These are phyloP conservation scores for Skeletonema grethae DNA, from an alignment of 108 stramenopile species.

Conservation along the genomic window DNA sequence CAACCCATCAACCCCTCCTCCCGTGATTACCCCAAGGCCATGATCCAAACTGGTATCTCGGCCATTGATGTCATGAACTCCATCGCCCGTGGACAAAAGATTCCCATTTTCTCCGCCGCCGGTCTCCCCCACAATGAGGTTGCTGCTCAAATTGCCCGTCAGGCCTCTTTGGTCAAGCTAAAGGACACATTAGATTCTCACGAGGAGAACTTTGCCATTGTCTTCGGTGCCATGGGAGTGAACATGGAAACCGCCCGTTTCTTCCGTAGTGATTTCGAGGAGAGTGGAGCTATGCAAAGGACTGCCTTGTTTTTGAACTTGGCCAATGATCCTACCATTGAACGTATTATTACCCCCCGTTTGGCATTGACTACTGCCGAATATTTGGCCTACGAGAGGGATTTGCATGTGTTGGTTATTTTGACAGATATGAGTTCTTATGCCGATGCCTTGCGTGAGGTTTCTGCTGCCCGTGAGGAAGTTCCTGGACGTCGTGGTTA, in stretches of 20 bases:
- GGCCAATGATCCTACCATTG: conserved; percentile 99
- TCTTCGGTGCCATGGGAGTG: conserved; percentile 99
- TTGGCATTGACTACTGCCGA: conserved; percentile 98
- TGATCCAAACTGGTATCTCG: conserved; percentile 99
- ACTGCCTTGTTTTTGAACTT: conserved; percentile 99
- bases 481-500: conserved; percentile 99
- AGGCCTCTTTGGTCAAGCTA: conserved; percentile 96
- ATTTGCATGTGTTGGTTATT: conserved; percentile 98
- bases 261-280: conserved; percentile 99
- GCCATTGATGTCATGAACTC: conserved; percentile 99
- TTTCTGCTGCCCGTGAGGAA: conserved; percentile 99
- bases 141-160: conserved; percentile 99
- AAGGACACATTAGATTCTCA: conserved; percentile 96
- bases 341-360: conserved; percentile 99
- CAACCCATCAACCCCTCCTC: conserved; percentile 99
- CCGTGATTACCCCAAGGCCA: conserved; percentile 99
- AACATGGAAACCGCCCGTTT: conserved; percentile 99
- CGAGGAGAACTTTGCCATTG: conserved; percentile 99
- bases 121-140: conserved; percentile 99
- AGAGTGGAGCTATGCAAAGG: conserved; percentile 98
- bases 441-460: conserved; percentile 99
- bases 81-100: conserved; percentile 99
- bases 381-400: conserved; percentile 99
- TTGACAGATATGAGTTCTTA: conserved; percentile 99
- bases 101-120: conserved; percentile 99